Evolutionary conservation across 2,329 filamentous ascomycete species (phyloP), one percentile per base, ranked within the genome.

Genomic region (Neonectria coccinea): DNA sequence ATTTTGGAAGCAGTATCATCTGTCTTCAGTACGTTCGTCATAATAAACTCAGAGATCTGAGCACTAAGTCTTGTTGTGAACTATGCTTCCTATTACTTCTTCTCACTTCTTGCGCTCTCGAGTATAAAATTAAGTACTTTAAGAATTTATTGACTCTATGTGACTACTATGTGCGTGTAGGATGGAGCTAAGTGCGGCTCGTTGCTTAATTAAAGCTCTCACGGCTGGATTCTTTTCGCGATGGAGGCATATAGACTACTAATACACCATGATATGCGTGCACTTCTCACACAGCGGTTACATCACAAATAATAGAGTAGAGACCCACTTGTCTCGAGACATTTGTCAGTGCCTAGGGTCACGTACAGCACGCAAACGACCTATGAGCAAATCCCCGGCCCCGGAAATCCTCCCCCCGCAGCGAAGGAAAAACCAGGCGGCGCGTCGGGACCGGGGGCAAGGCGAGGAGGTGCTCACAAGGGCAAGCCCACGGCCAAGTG

Each of bases 401-500:
- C 55, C 29, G 44, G 31, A 57, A 51, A 50, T 14, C 31, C 31
- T 31, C 22, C 31, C 53, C 39, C 45, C 33, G n/a, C 44, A 50
- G 31, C 33, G 31, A 50, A 44, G 10, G 25, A 55, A 62, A 58
- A 63, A 54, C n/a, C 42, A 55, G 51, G 60, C 55, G 59, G 48
- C 27, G 8, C 22, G 44, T 55, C 31, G 29, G 51, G 50, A 51
- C 18, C 44, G 56, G 36, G 60, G 55, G 41, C 48, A 51, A 42
- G 41, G 47, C 16, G 47, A 47, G 3, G 33, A 36, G 59, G 25
- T 33, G 41, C 50, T 42, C 41, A n/a, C 33, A 52, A 59, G 25
- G 29, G 16, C 50, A 64, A 72, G 22, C 70, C 67, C 66, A 73
- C 57, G 31, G 31, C 29, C 56, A 64, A 54, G 36, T 61, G 63